phyloP scores from a whole-genome alignment of 2,329 filamentous ascomycete genomes.

The Aspergillus versicolor region DNA sequence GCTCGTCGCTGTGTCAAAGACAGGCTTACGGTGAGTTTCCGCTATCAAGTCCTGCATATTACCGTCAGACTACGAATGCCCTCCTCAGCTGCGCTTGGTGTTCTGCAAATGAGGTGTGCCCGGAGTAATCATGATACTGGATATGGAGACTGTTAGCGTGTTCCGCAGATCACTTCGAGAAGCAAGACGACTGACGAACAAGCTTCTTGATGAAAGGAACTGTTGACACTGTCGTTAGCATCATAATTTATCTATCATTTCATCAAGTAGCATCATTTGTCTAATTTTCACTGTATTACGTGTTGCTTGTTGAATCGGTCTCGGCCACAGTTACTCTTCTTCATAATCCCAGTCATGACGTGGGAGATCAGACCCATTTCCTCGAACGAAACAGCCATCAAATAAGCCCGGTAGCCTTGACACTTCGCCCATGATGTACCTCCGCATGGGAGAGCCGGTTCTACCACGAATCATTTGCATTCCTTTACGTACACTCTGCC shows the following conservation, averaged over 20 bases:
- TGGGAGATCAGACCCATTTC: constrained; percentile 6
- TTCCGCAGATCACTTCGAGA: background rate
- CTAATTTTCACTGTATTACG: background rate
- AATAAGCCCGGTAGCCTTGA: background rate
- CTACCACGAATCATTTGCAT: background rate
- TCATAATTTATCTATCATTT: background rate
- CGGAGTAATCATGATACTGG: background rate
- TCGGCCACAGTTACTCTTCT: background rate
- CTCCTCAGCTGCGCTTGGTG: background rate
- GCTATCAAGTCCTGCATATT: background rate
- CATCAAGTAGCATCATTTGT: background rate
- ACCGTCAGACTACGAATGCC: background rate
- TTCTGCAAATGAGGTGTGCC: background rate
- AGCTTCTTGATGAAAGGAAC: too few relatives aligned
- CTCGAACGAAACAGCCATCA: background rate
- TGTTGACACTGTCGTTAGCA: background rate
- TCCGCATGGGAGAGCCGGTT: background rate
- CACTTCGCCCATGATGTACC: background rate
- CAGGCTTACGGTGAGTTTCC: background rate
- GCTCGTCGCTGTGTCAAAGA: background rate
- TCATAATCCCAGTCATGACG: constrained; percentile 10
- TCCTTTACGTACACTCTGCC: background rate
- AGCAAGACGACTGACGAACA: background rate
- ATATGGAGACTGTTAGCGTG: background rate
- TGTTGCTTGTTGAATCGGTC: background rate